Conservation (phyloP, 2,329 filamentous ascomycete genomes). For the Cadophora gregata region DNA sequence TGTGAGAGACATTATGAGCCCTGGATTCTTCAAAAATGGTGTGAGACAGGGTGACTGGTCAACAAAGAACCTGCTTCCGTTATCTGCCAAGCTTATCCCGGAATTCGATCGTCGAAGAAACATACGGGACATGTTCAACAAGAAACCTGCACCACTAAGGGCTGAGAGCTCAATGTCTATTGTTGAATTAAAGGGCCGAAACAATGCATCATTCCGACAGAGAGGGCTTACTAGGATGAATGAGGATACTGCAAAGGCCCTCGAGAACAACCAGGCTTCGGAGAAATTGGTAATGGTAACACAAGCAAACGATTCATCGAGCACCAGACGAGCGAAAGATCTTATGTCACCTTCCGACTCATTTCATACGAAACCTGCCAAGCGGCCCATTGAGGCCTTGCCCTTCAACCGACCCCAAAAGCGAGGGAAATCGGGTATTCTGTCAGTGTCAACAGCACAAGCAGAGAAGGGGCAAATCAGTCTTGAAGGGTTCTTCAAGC, state of each 20-base stretch:
- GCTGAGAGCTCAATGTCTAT: conserved; percentile 24
- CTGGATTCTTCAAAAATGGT: conserved; percentile 74
- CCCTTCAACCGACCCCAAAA: conserved; percentile 49
- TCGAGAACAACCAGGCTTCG: neutral
- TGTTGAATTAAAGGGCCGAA: neutral
- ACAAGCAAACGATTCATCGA: neutral
- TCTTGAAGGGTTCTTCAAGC: conserved; percentile 81
- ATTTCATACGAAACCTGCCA: conserved; percentile 31
- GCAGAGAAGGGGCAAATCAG: conserved; percentile 47
- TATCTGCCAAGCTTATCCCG: conserved; percentile 83
- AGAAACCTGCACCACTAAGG: conserved; percentile 49
- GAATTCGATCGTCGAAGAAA: conserved; percentile 85
- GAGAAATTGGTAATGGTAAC: neutral
- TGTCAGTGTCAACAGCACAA: conserved; percentile 50
- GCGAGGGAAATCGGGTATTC: conserved; percentile 53
- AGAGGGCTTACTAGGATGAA: neutral
- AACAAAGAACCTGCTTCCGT: conserved; percentile 68
- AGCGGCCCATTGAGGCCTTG: conserved; percentile 29
- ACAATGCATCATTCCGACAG: neutral
- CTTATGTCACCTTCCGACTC: conserved; percentile 27
- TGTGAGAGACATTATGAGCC: conserved; percentile 79
- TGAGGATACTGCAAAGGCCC: neutral
- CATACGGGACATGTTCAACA: conserved; percentile 92
- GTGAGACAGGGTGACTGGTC: conserved; percentile 70
- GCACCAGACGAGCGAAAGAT: conserved; percentile 21